Evolutionary conservation across 352 stramenopile genomes (phyloP), one percentile per base, ranked within the genome.

Genomic region (Globisporangium nunn): DNA sequence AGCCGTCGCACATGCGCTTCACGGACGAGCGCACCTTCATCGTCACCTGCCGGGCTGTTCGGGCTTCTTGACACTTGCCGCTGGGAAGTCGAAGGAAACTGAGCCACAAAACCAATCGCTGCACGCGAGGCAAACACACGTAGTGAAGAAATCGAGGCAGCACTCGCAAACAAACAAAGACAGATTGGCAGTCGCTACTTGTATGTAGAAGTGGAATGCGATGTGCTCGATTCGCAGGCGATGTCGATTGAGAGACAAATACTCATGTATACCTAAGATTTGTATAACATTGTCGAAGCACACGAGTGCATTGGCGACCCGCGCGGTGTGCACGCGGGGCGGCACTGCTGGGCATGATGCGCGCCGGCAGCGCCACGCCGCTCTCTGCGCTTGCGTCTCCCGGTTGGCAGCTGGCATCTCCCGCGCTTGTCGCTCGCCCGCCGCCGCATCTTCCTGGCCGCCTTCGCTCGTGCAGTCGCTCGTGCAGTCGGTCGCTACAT

Each of bases 1-100:
- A 97, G 70, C 83, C 72, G 58, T 95, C 85, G 82, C 89, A 97
- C 72, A 96, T 93, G 68, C 81, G 80, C 80, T 94, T 94, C 39
- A 97, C 82, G 53, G 85, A 91, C 64, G 83, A 94, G 64, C 85
- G 81, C 50, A 96, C 87, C 81, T 96, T 96, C 89, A 97, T 97
- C 52, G 64, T 73, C 54, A 14, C 23, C 15, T 29, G 53, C 58
- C 62, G 54, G 53, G 10, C 49, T 71, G 59, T 58, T 56, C 30
- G 55, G 23, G 23, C 23, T 23, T 23, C 23, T 23, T 23, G 23
- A 23, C 23, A 23, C 14, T 53, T 43, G 39, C 23, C 23, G 23
- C 39, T 46, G 17, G 5, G 18, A 33, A 7, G 29, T 52, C 41
- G 18, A n/a, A 35, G 46, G 46, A 48, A 41, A 48, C 50, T 54